A percentile compares a stretch with the other conserved stretches of the same genome.
These are phyloP conservation scores for Mycena epipterygia DNA, from an alignment of 768 basidiomycete genomes.

Conservation along the genomic window DNA sequence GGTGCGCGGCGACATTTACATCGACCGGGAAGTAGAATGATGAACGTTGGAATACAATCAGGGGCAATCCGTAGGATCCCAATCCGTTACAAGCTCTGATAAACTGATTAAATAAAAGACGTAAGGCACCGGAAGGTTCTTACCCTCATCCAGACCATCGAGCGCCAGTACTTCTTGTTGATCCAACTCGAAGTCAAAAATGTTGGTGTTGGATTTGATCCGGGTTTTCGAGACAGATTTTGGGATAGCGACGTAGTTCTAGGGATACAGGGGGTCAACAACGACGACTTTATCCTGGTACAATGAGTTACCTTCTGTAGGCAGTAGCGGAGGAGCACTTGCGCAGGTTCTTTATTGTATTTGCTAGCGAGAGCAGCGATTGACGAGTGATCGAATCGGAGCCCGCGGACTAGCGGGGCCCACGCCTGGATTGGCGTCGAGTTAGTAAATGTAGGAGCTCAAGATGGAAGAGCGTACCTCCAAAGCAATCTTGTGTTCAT, in stretches of 20 bases:
- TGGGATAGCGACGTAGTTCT: slow-evolving; percentile 75
- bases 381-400: slow-evolving; percentile 72
- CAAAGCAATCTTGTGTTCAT: slow-evolving; percentile 68
- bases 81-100: slow-evolving; percentile 58
- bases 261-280: not conserved
- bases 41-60: slow-evolving; percentile 34
- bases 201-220: slow-evolving; percentile 69
- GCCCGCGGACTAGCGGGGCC: slow-evolving; percentile 78
- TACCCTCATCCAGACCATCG: slow-evolving; percentile 69
- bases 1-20: not conserved
- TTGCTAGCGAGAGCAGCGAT: slow-evolving; percentile 63
- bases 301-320: slow-evolving; percentile 73
- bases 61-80: slow-evolving; percentile 53
- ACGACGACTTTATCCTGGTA: not conserved
- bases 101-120: not conserved
- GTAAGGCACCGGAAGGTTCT: slow-evolving; percentile 26
- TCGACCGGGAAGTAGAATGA: not conserved
- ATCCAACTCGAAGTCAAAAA: slow-evolving; percentile 74
- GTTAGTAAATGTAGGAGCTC: slow-evolving; percentile 4
- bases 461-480: slow-evolving; percentile 59
- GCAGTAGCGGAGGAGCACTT: slow-evolving; percentile 78
- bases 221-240: slow-evolving; percentile 69
- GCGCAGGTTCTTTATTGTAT: slow-evolving; percentile 69
- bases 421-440: slow-evolving; percentile 64
- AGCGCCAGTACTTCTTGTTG: slow-evolving; percentile 63